Evolutionary conservation across 2,329 filamentous ascomycete genomes (phyloP).

Genomic region (Byssoonygena ceratinophila): DNA sequence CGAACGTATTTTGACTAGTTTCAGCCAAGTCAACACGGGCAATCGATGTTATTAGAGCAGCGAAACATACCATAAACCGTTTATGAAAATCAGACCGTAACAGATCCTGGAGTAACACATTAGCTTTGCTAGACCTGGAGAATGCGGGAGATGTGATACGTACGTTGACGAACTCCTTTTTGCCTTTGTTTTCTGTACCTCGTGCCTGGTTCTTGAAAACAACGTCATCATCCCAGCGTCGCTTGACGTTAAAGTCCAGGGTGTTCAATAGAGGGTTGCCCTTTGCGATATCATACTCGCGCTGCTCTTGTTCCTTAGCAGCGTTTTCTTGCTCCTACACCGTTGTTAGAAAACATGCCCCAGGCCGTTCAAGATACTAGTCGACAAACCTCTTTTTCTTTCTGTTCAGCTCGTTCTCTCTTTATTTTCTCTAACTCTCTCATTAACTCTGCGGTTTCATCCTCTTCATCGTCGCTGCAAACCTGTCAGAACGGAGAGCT

Average conservation of each 20-base stretch:
- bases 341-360: not conserved
- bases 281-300: slow-evolving; percentile 77
- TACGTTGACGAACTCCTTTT: slow-evolving; percentile 95
- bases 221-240: slow-evolving; percentile 91
- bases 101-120: slow-evolving; percentile 52
- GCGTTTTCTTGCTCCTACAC: slow-evolving; percentile 62
- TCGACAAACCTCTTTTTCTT: slow-evolving; percentile 54
- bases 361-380: not conserved
- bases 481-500: slow-evolving; percentile 25
- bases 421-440: slow-evolving; percentile 91
- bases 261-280: slow-evolving; percentile 85
- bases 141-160: too few relatives aligned
- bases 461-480: slow-evolving; percentile 57
- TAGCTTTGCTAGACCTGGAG: slow-evolving; percentile 18
- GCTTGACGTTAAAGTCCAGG: slow-evolving; percentile 80
- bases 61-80: slow-evolving; percentile 62
- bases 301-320: slow-evolving; percentile 69
- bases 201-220: slow-evolving; percentile 98
- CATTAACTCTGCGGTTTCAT: slow-evolving; percentile 80
- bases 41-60: not conserved
- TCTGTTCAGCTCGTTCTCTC: slow-evolving; percentile 68
- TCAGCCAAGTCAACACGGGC: not conserved
- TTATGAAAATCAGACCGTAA: slow-evolving; percentile 94
- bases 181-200: slow-evolving; percentile 82
- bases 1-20: slow-evolving; percentile 16